Evolutionary conservation across 176 grass and related monocot species (phyloP).

Genomic region (Lolium rigidum): DNA sequence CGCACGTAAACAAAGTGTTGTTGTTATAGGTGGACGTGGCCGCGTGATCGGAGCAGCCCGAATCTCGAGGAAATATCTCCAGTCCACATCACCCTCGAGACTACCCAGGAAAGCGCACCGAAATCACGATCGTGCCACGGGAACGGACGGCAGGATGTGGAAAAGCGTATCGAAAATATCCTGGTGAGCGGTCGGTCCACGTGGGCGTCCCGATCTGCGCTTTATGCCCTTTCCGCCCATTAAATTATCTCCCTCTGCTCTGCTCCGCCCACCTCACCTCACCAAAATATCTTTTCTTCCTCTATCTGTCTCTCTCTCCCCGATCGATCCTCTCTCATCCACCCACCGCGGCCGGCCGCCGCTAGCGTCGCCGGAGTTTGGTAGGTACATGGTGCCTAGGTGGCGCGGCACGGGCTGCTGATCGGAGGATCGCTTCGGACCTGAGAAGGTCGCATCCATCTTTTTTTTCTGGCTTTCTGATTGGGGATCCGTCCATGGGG

Average conservation of each 20-base stretch:
- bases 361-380: not conserved
- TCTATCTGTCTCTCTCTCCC: not conserved
- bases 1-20: not conserved
- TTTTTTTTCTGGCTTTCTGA: not conserved
- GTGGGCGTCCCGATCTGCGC: slow-evolving; percentile 48
- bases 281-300: slow-evolving; percentile 26
- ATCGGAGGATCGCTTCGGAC: not conserved
- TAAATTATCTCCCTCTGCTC: not conserved
- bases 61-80: slow-evolving; percentile 39
- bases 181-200: slow-evolving; percentile 58
- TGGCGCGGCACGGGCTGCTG: not conserved
- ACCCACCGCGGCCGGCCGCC: not conserved
- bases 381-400: not conserved
- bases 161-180: slow-evolving; percentile 63
- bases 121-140: slow-evolving; percentile 19
- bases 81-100: not conserved
- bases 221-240: slow-evolving; percentile 35
- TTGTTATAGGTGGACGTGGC: not conserved
- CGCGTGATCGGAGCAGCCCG: not conserved
- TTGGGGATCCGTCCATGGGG: slow-evolving; percentile 36
- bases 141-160: slow-evolving; percentile 12
- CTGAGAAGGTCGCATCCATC: too few species aligned
- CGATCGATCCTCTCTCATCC: not conserved
- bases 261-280: not conserved
- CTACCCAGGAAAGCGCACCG: not conserved